Conservation (phyloP, 1,139 yeast genomes). For the Suhomyces maxii region DNA sequence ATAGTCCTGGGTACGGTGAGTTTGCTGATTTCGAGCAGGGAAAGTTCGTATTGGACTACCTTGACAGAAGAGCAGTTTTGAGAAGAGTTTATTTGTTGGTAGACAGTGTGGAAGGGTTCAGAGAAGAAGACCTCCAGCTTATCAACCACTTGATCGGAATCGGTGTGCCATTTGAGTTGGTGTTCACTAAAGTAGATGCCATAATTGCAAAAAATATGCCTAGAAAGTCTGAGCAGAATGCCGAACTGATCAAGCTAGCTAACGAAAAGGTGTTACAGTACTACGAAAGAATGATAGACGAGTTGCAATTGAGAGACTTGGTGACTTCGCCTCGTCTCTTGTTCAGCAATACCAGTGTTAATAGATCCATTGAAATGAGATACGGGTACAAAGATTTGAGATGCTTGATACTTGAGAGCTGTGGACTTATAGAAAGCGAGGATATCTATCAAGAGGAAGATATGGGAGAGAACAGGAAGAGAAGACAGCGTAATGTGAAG, state of each 20-base stretch:
- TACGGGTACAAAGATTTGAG: slow-evolving; percentile 41
- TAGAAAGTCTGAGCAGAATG: slow-evolving; percentile 11
- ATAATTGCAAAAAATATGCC: slow-evolving; percentile 30
- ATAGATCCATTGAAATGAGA: slow-evolving; percentile 21
- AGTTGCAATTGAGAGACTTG: slow-evolving; percentile 23
- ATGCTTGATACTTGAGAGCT: slow-evolving; percentile 32
- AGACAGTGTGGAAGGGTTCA: slow-evolving; percentile 59
- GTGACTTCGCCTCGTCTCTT: slow-evolving; percentile 33
- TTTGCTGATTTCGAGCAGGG: slow-evolving; percentile 69
- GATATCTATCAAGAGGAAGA: slow-evolving; percentile 2
- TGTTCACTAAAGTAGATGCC: slow-evolving; percentile 75
- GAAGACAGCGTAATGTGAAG: neutral
- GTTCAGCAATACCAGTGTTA: slow-evolving; percentile 36
- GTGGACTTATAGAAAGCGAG: slow-evolving; percentile 23
- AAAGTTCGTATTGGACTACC: slow-evolving; percentile 59
- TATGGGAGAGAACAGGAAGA: neutral
- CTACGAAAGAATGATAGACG: slow-evolving; percentile 23
- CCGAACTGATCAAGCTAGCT: slow-evolving; percentile 16
- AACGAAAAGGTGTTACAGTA: slow-evolving; percentile 27
- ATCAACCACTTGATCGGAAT: slow-evolving; percentile 48
- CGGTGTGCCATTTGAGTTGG: slow-evolving; percentile 71
- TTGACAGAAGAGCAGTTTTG: slow-evolving; percentile 52
- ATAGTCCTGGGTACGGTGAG: slow-evolving; percentile 86
- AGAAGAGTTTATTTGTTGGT: slow-evolving; percentile 61
- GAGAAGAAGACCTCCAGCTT: slow-evolving; percentile 54